Percentiles rank a stretch among this genome's conserved stretches.
Conservation (phyloP, 2,329 filamentous ascomycete genomes). For the Thelonectria blattea region DNA sequence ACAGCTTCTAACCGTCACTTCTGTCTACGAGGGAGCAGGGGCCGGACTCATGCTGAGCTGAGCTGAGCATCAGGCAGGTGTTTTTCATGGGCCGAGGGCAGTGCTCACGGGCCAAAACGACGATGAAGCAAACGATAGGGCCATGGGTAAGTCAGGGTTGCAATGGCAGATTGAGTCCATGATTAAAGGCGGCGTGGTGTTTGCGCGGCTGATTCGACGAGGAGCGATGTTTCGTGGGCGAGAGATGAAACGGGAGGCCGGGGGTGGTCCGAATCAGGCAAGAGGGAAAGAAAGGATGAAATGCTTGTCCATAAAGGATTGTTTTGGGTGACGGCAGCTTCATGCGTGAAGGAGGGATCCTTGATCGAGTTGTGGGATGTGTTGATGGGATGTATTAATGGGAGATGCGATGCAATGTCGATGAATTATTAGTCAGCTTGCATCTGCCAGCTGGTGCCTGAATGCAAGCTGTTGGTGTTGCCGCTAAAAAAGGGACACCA, state of each 20-base stretch:
- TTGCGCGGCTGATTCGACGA: slow-evolving; percentile 11
- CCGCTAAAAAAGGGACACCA: background rate
- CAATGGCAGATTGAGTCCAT: background rate
- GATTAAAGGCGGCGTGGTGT: background rate
- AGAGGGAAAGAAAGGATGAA: background rate
- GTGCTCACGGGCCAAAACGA: background rate
- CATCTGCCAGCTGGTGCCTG: too few relatives aligned
- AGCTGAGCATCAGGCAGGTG: background rate
- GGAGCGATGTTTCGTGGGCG: slow-evolving; percentile 2
- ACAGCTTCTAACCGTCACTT: background rate
- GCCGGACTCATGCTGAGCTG: background rate
- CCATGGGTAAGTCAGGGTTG: slow-evolving; percentile 1
- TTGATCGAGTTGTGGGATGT: too few relatives aligned
- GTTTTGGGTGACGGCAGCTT: background rate
- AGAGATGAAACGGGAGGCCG: slow-evolving; percentile 14
- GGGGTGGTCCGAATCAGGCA: background rate
- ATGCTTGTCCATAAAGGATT: slow-evolving; percentile 11
- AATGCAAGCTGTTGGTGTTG: too few relatives aligned
- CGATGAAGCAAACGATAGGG: background rate
- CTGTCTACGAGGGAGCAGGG: background rate
- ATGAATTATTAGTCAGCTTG: too few relatives aligned
- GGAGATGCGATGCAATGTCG: too few relatives aligned
- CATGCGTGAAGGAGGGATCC: too few relatives aligned
- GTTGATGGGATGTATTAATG: too few relatives aligned
- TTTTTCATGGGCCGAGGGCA: background rate